Evolutionary conservation across 1,139 yeast genomes (phyloP), one percentile per base, ranked within the genome.

Genomic region (Debaryomyces psychrophilus): DNA sequence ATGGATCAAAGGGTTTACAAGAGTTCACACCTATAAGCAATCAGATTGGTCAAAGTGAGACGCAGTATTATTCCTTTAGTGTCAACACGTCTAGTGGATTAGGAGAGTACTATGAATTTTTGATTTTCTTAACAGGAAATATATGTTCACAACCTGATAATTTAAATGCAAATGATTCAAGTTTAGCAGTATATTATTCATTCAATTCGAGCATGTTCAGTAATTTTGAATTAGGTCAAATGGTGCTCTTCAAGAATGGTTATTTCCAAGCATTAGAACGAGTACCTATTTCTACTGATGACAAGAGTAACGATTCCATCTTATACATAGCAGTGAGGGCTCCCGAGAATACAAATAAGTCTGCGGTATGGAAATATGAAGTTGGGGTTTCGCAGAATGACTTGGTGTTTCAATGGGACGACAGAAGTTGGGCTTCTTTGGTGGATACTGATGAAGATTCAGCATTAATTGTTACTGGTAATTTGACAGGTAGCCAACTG

Each of bases 381-480:
- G 65, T 90, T 29, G 93, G 90, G 2, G 79, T 83, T 2, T 87
- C 93, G 1, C 86, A 83, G 52, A 71, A 72, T 43, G 83, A 81
- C 52, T 73, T 87, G 50, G 80, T 82, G 1, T 87, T 82, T 61
- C 87, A 84, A 53, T 87, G 89, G 84, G 90, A 84, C 59, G 73
- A 74, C 41, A 67, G 80, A 15, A 67, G 83, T 26, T 77, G 83
- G 73, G 78, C 88, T 0, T 67, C 71, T 31, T 69, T 87, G 12
- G 80, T 89, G 3, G 97, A 90, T 60, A 70, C 90, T 0, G 97
- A 90, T 64, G 81, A 79, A 56, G 73, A 76, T 17, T 79, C 89
- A 43, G 95, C 89, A 0, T 69, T 90, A 48, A 70, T 90, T 29
- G 80, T 81, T 23, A 85, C 92, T 0, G 84, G 82, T n/a, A 79